phyloP scores from a whole-genome alignment of 495 filamentous ascomycete genomes.

The Astrocystis sublimbata region DNA sequence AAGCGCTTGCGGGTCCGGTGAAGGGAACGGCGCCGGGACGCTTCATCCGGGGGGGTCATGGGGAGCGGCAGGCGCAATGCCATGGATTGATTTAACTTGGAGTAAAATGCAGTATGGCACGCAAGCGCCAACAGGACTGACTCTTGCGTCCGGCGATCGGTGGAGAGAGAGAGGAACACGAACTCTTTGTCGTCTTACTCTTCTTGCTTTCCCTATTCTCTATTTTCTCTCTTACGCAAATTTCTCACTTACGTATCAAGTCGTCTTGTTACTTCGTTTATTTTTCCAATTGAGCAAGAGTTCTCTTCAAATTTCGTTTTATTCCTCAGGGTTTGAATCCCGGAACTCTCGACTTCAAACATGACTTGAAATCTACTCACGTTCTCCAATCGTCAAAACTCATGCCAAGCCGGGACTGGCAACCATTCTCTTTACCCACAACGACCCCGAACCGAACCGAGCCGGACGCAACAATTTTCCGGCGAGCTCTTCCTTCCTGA shows the following conservation, averaged over 20 bases:
- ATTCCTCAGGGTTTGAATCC: neutral
- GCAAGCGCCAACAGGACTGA: too few species aligned
- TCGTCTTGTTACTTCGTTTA: too few species aligned
- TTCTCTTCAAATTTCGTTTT: too few species aligned
- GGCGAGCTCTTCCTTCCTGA: neutral
- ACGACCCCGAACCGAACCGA: slow-evolving; percentile 14
- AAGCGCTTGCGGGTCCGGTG: slow-evolving; percentile 13
- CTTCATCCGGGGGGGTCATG: slow-evolving; percentile 15
- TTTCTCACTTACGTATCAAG: too few species aligned
- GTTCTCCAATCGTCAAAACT: too few species aligned
- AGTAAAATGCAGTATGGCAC: too few species aligned
- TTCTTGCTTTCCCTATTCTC: neutral
- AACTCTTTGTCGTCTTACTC: neutral
- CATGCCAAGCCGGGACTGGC: neutral
- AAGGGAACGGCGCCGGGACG: slow-evolving; percentile 13
- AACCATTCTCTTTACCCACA: slow-evolving; percentile 6
- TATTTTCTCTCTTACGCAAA: too few species aligned
- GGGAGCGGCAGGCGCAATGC: slow-evolving; percentile 13
- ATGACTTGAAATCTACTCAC: neutral
- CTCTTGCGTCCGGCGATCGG: slow-evolving; percentile 6
- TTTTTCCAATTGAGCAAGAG: too few species aligned
- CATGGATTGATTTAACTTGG: too few species aligned
- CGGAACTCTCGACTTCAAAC: neutral
- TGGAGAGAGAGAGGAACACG: neutral
- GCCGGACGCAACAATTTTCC: slow-evolving; percentile 11